phyloP scores from a whole-genome alignment of 805 yeast genomes.

The Wickerhamiella sorbophila region DNA sequence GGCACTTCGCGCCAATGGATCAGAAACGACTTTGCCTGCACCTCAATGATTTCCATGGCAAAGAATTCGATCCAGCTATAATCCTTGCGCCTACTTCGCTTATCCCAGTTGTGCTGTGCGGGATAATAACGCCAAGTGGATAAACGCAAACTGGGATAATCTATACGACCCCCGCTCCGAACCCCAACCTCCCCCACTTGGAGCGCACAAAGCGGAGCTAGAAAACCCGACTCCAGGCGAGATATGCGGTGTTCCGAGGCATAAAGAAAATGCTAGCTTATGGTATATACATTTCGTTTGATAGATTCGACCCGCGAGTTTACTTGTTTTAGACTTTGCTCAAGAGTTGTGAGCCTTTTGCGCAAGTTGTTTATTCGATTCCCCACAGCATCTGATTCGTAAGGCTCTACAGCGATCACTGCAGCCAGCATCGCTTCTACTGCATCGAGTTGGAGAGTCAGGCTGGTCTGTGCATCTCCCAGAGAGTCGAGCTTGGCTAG shows the following conservation, averaged over 20 bases:
- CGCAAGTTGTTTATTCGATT: neutral
- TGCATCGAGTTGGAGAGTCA: constrained; percentile 13
- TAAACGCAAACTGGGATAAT: too few relatives aligned
- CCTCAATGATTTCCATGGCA: constrained; percentile 78
- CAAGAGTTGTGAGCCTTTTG: constrained; percentile 9
- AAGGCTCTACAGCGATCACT: constrained; percentile 2
- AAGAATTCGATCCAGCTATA: too few relatives aligned
- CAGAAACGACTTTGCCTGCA: constrained; percentile 76
- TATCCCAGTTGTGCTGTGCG: too few relatives aligned
- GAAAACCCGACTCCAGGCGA: too few relatives aligned
- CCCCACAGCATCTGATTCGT: constrained; percentile 6
- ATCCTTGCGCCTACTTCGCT: too few relatives aligned
- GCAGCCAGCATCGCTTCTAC: constrained; percentile 9
- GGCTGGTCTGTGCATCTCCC: constrained; percentile 16
- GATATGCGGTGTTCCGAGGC: too few relatives aligned
- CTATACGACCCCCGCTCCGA: too few relatives aligned
- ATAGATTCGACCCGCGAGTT: neutral
- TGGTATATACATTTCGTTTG: too few relatives aligned
- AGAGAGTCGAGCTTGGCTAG: constrained; percentile 12
- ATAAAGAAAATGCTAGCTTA: too few relatives aligned
- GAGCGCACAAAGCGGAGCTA: too few relatives aligned
- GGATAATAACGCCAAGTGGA: too few relatives aligned
- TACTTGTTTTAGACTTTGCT: constrained; percentile 9
- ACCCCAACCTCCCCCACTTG: too few relatives aligned
- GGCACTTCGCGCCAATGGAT: constrained; percentile 84